Evolutionary conservation across 2,329 filamentous ascomycete genomes (phyloP), one percentile per base, ranked within the genome.

Genomic region (Stagonosporopsis tanaceti): DNA sequence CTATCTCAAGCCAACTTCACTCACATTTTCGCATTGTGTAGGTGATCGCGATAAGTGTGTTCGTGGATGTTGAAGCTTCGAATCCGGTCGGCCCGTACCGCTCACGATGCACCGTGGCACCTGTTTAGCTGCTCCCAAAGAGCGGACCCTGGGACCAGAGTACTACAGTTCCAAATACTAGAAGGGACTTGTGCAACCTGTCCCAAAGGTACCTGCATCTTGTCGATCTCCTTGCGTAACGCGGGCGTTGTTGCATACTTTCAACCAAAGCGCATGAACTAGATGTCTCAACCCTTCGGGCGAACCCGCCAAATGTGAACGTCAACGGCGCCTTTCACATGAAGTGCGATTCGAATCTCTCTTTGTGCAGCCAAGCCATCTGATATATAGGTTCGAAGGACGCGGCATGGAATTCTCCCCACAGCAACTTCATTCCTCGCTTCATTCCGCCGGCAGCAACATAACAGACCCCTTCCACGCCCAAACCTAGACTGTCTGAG

Each of bases 391-490:
- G 47, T 50, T 6, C 24, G 45, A 14, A 12, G 25, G 14, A 37
- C 20, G 37, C 30, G 60, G 39, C 45, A 66, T 68, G 56, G 47
- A 60, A 56, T 61, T 67, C 45, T 62, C 55, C 46, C 53, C 44
- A 55, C 28, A 46, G 61, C 56, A 63, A 63, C 62, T 66, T 51
- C 66, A 74, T 74, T 75, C 65, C 65, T 65, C 54, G 53, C 56
- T 48, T 56, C 68, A 74, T 70, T 74, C 72, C 69, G 62, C 35
- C 28, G 11, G 40, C 32, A 27, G 20, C n/a, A 50, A 15, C 46
- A 59, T 38, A 59, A 51, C 59, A 54, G 32, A 54, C 28, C 45
- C 15, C 30, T 24, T 22, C 39, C 34, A 34, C 39, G 20, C 38
- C 27, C 39, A 34, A 52, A 44, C 24, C 59, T 56, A 59, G 53